Conservation (phyloP, 371 early-diverging fungal species). For the Mortierella sp. region DNA sequence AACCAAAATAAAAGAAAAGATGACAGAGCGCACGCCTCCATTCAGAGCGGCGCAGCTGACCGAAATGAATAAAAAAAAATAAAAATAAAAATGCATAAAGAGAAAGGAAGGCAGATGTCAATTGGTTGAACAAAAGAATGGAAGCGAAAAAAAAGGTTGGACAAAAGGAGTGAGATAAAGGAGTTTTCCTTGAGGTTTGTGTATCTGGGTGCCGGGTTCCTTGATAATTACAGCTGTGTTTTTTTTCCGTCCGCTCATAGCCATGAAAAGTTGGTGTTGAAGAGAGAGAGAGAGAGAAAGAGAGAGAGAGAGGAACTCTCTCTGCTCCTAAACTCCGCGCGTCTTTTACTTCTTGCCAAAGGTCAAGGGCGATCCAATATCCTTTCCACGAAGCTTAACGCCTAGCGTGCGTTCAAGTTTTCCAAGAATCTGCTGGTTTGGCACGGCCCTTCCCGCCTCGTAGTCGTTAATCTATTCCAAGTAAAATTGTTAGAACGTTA, state of each 20-base stretch:
- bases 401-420: slow-evolving; percentile 92
- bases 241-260: background rate
- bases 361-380: slow-evolving; percentile 80
- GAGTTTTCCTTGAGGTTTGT: background rate
- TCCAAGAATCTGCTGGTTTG: slow-evolving; percentile 91
- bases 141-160: background rate
- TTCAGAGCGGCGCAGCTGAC: background rate
- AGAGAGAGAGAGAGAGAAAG: background rate
- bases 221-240: background rate
- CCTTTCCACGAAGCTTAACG: slow-evolving; percentile 91
- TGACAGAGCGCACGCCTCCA: background rate
- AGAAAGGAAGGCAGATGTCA: background rate
- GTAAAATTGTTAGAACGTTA: slow-evolving; percentile 22
- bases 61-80: background rate
- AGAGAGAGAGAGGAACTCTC: background rate
- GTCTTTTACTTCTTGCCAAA: slow-evolving; percentile 65
- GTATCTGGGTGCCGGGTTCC: background rate
- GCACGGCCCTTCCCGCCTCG: slow-evolving; percentile 86
- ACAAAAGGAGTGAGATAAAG: background rate
- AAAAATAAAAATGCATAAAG: background rate
- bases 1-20: background rate
- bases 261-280: background rate
- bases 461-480: slow-evolving; percentile 82
- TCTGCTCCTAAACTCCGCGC: background rate
- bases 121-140: background rate